A percentile compares a stretch with the other conserved stretches of the same genome.
phyloP scores from a whole-genome alignment of 495 filamentous ascomycete genomes.

The Penicillium argentinense region DNA sequence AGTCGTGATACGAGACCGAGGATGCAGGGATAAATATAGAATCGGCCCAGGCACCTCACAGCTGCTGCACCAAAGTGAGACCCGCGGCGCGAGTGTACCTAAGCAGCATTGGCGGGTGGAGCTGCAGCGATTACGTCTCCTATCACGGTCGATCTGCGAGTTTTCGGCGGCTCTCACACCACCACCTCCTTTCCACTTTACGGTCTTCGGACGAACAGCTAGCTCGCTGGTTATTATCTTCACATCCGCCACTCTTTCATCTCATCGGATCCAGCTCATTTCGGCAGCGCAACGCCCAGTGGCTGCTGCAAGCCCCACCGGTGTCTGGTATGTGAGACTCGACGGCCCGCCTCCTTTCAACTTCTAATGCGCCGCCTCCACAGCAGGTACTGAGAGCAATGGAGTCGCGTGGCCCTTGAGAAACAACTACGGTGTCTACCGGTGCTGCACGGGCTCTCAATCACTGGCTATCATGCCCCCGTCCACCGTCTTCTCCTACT shows the following conservation, averaged over 20 bases:
- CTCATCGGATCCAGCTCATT: neutral
- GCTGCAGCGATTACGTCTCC: neutral
- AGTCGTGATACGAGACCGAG: no score
- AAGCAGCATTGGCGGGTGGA: neutral
- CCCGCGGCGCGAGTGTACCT: neutral
- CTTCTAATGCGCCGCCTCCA: slow-evolving; percentile 17
- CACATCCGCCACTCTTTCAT: neutral
- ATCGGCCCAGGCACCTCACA: neutral
- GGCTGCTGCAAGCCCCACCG: slow-evolving; percentile 21
- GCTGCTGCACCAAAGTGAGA: no score
- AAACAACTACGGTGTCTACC: slow-evolving; percentile 1
- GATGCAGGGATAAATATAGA: slow-evolving; percentile 12
- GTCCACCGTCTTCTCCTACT: slow-evolving; percentile 50
- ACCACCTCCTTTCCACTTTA: neutral
- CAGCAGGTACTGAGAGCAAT: slow-evolving; percentile 17
- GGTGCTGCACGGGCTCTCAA: slow-evolving; percentile 11
- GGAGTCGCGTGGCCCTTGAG: slow-evolving; percentile 16
- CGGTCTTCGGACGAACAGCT: no score
- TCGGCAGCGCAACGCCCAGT: slow-evolving; percentile 6
- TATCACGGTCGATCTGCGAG: neutral
- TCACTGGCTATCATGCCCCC: slow-evolving; percentile 35
- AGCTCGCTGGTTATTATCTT: no score
- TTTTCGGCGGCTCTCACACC: neutral
- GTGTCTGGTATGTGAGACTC: slow-evolving; percentile 26
- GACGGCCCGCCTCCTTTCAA: slow-evolving; percentile 8